These are phyloP conservation scores for Ilyonectria destructans DNA, from an alignment of 2,329 filamentous ascomycete species.

Conservation along the genomic window DNA sequence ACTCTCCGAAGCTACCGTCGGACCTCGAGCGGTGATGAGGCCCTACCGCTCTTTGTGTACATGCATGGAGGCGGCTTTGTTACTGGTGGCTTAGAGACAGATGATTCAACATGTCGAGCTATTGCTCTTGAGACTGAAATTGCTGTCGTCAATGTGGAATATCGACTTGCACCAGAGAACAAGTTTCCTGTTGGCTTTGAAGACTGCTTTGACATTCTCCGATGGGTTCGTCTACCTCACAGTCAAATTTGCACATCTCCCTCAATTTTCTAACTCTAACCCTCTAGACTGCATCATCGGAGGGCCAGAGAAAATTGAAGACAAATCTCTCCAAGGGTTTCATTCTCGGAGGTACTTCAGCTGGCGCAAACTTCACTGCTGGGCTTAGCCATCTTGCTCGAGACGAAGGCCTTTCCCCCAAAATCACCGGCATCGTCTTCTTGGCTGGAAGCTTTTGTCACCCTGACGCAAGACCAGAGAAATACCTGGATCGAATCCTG, in stretches of 20 bases:
- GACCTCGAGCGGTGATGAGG: conserved; percentile 13
- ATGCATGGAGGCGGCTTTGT: conserved; percentile 50
- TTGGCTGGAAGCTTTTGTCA: conserved; percentile 63
- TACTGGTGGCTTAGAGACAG: conserved; percentile 48
- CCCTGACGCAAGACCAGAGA: conserved; percentile 56
- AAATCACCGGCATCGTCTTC: conserved; percentile 63
- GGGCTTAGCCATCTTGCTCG: conserved; percentile 62
- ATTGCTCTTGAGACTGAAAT: conserved; percentile 45
- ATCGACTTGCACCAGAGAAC: conserved; percentile 67
- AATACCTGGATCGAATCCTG: conserved; percentile 54
- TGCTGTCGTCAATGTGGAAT: conserved; percentile 65
- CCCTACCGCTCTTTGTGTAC: conserved; percentile 45
- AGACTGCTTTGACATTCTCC: conserved; percentile 61
- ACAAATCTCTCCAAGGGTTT: conserved; percentile 63
- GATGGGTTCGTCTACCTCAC: conserved; percentile 41
- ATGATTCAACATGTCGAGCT: conserved; percentile 47
- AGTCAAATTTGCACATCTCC: background rate
- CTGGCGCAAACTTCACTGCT: conserved; percentile 67
- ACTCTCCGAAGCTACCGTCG: conserved; percentile 43
- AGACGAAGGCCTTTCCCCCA: conserved; percentile 55
- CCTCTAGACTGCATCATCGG: conserved; percentile 40
- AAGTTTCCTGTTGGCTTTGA: conserved; percentile 63
- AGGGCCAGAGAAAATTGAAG: conserved; percentile 51
- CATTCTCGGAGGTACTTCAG: conserved; percentile 66
- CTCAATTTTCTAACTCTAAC: conserved; percentile 5